Evolutionary conservation across 345 rosid genomes (phyloP), one percentile per base, ranked within the genome.

Genomic region (Pistacia integerrima): DNA sequence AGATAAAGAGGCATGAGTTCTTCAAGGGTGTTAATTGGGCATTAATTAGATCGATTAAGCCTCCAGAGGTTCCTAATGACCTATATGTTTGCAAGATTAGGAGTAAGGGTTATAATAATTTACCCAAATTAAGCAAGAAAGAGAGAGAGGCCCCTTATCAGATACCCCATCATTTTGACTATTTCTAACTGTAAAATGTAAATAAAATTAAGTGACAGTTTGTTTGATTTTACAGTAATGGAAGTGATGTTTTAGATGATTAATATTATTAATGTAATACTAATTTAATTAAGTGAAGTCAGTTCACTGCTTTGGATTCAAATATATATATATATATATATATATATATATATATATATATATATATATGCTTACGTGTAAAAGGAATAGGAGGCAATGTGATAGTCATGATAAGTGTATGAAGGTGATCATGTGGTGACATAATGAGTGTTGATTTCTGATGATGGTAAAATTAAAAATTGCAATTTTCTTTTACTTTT

Each of bases 21-120:
- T 93, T 95, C 76, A 90, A 85, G 62, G 92, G 93, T 10, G 93
- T 95, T 59, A 92, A 88, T 74, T 95, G 99, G 98, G 97, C 97
- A 46, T 78, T 95, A 80, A 90, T 92, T 77, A 82, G 98, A 80
- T 86, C 97, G 8, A 88, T 93, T 20, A 87, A 82, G 69, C 99
- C 99, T 55, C 99, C 99, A 17, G 88, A 91, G 72, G 84, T 91
- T 30, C 98, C 98, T 8, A 82, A 76, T 63, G 85, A 81, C 52
- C 25, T 6, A 2, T n/a, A 5, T 51, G 41, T 65, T 68, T 72
- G 60, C 78, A 85, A 71, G 79, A 59, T 85, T 46, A 80, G 74
- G 68, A 81, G 77, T 16, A 83, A 82, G 60, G 80, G 74, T 30
- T 0, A 41, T 8, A 38, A 38, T 83, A 81, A 76, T 17, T 64